Conservation (phyloP, 306 rosid species). For the Quillaja saponaria region DNA sequence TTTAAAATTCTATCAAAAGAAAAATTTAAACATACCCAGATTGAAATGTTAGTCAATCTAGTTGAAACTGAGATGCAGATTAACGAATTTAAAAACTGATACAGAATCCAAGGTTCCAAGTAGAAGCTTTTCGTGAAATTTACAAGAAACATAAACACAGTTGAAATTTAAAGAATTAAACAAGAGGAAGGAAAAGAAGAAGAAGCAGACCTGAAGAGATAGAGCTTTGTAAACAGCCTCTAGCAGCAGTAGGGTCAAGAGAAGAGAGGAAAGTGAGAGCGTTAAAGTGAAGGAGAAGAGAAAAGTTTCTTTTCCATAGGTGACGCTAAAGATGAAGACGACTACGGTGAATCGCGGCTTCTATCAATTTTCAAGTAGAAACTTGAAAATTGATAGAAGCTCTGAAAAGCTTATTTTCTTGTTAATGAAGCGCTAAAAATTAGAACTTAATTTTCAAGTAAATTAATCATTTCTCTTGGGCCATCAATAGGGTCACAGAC, state of each 20-base stretch:
- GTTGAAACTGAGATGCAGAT: neutral
- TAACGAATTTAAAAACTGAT: neutral
- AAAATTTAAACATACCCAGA: constrained; percentile 6
- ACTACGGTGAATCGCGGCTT: constrained; percentile 7
- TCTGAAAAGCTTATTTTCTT: too few species aligned
- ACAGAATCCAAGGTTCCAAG: neutral
- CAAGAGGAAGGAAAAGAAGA: neutral
- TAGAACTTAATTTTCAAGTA: too few species aligned
- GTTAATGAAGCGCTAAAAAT: too few species aligned
- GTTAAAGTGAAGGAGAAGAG: constrained; percentile 42
- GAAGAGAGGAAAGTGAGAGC: constrained; percentile 26
- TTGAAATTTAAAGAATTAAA: neutral
- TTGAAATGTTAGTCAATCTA: neutral
- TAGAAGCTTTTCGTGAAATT: neutral
- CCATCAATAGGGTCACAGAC: too few species aligned
- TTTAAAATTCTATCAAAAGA: constrained; percentile 16
- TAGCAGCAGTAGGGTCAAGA: constrained; percentile 39
- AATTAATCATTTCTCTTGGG: too few species aligned
- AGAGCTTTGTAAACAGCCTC: constrained; percentile 43
- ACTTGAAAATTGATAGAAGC: too few species aligned
- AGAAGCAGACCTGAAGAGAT: constrained; percentile 49
- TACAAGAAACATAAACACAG: neutral
- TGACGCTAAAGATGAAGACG: neutral
- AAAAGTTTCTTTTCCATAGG: constrained; percentile 27
- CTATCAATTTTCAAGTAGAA: too few species aligned